phyloP scores from a whole-genome alignment of 192 early-diverging fungal species.

The Coemansia sp. region DNA sequence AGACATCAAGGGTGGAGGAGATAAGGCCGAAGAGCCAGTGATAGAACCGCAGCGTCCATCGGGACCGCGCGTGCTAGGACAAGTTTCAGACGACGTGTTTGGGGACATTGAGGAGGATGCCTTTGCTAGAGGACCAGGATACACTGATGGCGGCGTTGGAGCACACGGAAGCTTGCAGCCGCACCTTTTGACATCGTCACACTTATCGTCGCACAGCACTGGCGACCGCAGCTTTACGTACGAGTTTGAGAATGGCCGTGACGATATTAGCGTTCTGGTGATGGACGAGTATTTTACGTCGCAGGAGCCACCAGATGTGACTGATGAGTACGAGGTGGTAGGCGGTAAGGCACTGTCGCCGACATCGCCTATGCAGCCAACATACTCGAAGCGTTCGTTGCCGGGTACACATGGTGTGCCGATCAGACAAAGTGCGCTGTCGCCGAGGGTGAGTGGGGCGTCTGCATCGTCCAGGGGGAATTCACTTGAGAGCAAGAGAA shows the following conservation, averaged over 20 bases:
- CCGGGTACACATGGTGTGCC: slow-evolving; percentile 3
- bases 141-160: neutral
- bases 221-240: slow-evolving; percentile 35
- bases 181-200: slow-evolving; percentile 12
- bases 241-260: slow-evolving; percentile 49
- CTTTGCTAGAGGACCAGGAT: slow-evolving; percentile 23
- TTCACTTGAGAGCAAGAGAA: slow-evolving; percentile 30
- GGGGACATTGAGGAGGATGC: slow-evolving; percentile 51
- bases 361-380: slow-evolving; percentile 37
- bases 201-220: slow-evolving; percentile 14
- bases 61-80: slow-evolving; percentile 35
- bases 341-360: slow-evolving; percentile 42
- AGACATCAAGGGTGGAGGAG: slow-evolving; percentile 16
- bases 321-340: slow-evolving; percentile 50
- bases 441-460: neutral
- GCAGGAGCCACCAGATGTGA: slow-evolving; percentile 30
- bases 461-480: slow-evolving; percentile 5
- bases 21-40: neutral
- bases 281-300: slow-evolving; percentile 51
- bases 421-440: slow-evolving; percentile 6
- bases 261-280: slow-evolving; percentile 35
- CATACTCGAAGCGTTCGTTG: slow-evolving; percentile 20
- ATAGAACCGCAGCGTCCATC: neutral
- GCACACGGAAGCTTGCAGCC: neutral
- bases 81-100: slow-evolving; percentile 40